A percentile compares a stretch with the other conserved stretches of the same genome.
Evolutionary conservation across 805 yeast species (phyloP).

Genomic region (Lipomyces sp.): DNA sequence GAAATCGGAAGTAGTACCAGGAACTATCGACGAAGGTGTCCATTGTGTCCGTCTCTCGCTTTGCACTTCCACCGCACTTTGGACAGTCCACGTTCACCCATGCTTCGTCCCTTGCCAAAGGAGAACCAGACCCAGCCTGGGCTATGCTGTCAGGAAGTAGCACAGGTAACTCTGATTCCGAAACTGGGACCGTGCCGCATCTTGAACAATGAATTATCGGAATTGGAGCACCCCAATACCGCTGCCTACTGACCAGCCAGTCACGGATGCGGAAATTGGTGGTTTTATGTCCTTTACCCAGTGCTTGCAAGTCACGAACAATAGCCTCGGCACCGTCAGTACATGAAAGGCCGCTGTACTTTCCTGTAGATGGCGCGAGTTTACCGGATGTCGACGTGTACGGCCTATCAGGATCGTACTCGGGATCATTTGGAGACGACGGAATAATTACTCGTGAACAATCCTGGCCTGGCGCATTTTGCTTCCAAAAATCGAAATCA

Average conservation of each 20-base stretch:
- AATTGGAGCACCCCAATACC: slow-evolving; percentile 99
- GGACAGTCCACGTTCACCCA: slow-evolving; percentile 83
- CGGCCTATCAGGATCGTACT: slow-evolving; percentile 41
- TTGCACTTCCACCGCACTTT: slow-evolving; percentile 67
- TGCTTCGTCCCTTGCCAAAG: slow-evolving; percentile 66
- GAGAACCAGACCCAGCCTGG: slow-evolving; percentile 59
- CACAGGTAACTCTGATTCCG: slow-evolving; percentile 85
- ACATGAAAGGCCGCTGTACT: slow-evolving; percentile 56
- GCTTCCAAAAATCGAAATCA: slow-evolving; percentile 79
- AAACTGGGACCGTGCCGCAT: slow-evolving; percentile 94
- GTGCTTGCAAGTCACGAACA: slow-evolving; percentile 49
- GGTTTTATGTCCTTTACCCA: slow-evolving; percentile 53
- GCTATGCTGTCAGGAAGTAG: slow-evolving; percentile 60
- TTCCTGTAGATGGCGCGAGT: slow-evolving; percentile 55
- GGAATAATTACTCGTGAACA: slow-evolving; percentile 56
- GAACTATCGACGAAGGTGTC: slow-evolving; percentile 98
- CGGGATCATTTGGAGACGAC: neutral
- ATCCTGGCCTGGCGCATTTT: slow-evolving; percentile 56
- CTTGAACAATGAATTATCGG: slow-evolving; percentile 85
- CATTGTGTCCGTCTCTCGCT: slow-evolving; percentile 96
- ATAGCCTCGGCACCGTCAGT: slow-evolving; percentile 59
- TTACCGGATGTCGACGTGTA: slow-evolving; percentile 53
- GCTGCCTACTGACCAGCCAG: slow-evolving; percentile 92
- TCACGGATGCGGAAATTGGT: slow-evolving; percentile 76
- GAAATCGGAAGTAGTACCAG: slow-evolving; percentile 89